phyloP scores from a whole-genome alignment of 1,284 basidiomycete genomes.

The Moniliella sp. region DNA sequence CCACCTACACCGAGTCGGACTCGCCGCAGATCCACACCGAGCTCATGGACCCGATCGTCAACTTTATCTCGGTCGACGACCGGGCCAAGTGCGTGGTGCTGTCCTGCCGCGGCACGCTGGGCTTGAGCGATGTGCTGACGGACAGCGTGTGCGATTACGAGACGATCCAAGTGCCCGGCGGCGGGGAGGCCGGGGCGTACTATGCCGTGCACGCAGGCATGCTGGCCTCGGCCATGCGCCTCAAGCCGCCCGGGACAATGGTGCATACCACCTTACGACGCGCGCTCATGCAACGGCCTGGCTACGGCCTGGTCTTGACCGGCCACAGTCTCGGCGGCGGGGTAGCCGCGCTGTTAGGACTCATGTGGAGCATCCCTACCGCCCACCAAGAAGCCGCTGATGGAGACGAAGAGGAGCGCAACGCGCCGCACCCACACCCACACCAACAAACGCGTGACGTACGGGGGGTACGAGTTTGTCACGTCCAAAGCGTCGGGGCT shows the following conservation, averaged over 20 bases:
- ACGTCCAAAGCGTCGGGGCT: slow-evolving; percentile 43
- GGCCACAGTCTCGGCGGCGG: slow-evolving; percentile 76
- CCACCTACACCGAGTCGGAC: slow-evolving; percentile 35
- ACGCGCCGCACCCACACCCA: no score
- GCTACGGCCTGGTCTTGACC: slow-evolving; percentile 41
- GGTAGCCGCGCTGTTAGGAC: slow-evolving; percentile 52
- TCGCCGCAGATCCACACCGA: no score
- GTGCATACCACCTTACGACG: slow-evolving; percentile 53
- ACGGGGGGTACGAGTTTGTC: no score
- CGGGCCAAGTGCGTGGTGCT: slow-evolving; percentile 14
- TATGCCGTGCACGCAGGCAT: slow-evolving; percentile 45
- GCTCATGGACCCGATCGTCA: no score
- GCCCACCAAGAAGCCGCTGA: slow-evolving; percentile 3
- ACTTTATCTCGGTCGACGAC: no score
- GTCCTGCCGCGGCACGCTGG: slow-evolving; percentile 22
- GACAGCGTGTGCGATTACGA: slow-evolving; percentile 33
- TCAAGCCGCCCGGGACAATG: no score
- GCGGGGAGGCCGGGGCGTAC: slow-evolving; percentile 1
- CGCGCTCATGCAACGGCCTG: slow-evolving; percentile 47
- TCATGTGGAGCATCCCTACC: slow-evolving; percentile 47
- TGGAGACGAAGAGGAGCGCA: no score
- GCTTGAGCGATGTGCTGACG: slow-evolving; percentile 22
- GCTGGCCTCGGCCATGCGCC: slow-evolving; percentile 50
- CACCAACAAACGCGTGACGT: no score
- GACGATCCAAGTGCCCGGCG: no score